Evolutionary conservation across 2,329 filamentous ascomycete genomes (phyloP), one percentile per base, ranked within the genome.

Genomic region (Exophiala sp.): DNA sequence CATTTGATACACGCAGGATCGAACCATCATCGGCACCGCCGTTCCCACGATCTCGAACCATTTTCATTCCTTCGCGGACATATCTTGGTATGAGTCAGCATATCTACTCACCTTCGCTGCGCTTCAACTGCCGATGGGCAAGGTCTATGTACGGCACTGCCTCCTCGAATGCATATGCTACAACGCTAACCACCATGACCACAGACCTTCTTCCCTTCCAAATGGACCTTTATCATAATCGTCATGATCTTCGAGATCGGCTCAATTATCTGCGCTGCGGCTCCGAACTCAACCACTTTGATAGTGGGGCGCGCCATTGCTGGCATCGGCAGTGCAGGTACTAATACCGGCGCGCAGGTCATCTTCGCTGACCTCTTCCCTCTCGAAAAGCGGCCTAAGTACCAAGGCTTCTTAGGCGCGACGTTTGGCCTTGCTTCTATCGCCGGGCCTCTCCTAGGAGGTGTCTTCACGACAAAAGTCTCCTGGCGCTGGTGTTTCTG

Each of bases 81-180:
- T 78, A 5, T 74, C 74, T 32, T 78, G 76, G 75, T 78, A 78
- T 55, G 72, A 72, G 24, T 72, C 69, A 40, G 66, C 72, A 2
- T 75, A 75, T 56, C 63, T 76, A 6, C 63, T 78, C 18, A 75
- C 74, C 1, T 70, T 66, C 4, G 72, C 70, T 54, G 66, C 72
- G 3, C 69, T 76, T 50, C 70, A 71, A 34, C 62, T 76, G 14
- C 65, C 69, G 5, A 75, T 73, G 44, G 75, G 75, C 24, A 71
- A 72, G 58, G 51, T 76, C 1, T 76, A 75, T 62, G 24, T 29
- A 8, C 24, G 24, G 7, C 7, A 29, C 24, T 8, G 5, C 4
- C 5, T 29, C 24, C 24, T 6, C 24, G 24, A 29, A 29, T 29
- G 24, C 4, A 2, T 3, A 29, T 29, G 2, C 24, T 5, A 2